Percentiles rank a stretch among this genome's conserved stretches.
These are phyloP conservation scores for Capsicum pubescens DNA, from an alignment of 257 asterid genomes.

Conservation along the genomic window DNA sequence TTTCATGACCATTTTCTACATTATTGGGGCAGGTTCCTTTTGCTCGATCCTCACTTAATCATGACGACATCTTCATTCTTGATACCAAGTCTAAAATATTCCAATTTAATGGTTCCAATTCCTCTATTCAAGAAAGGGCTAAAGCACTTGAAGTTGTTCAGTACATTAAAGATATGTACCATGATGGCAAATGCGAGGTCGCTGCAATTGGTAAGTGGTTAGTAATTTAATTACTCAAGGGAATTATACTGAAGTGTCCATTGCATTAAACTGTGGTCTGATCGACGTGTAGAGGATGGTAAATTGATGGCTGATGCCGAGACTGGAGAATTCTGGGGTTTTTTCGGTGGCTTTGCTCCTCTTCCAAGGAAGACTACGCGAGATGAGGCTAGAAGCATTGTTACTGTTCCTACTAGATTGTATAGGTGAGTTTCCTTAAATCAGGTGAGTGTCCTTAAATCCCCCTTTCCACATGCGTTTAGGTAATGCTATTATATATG, in stretches of 20 bases:
- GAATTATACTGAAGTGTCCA: conserved; percentile 37
- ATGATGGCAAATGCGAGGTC: conserved; percentile 95
- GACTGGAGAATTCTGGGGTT: conserved; percentile 97
- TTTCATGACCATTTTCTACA: conserved; percentile 29
- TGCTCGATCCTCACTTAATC: conserved; percentile 95
- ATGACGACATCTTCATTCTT: conserved; percentile 94
- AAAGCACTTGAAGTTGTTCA: conserved; percentile 99
- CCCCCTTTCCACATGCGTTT: conserved; percentile 28
- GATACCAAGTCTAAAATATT: conserved; percentile 88
- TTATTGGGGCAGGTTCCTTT: conserved; percentile 72
- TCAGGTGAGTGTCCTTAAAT: conserved; percentile 52
- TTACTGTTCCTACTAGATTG: conserved; percentile 62
- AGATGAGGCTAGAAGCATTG: conserved; percentile 56
- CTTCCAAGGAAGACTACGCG: conserved; percentile 80
- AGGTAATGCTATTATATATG: background rate
- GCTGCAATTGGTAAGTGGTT: conserved; percentile 84
- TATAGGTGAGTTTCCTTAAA: conserved; percentile 56
- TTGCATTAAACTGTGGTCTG: conserved; percentile 35
- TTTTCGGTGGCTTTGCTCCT: conserved; percentile 99
- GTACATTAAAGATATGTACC: conserved; percentile 91
- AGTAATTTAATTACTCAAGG: conserved; percentile 30
- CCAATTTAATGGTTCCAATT: conserved; percentile 96
- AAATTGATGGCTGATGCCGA: conserved; percentile 99
- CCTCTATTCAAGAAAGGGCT: conserved; percentile 99
- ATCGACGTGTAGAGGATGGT: conserved; percentile 81